Base-by-base conservation (phyloP, 2,329 filamentous ascomycete genomes). In the Scytalidium sp. region DNA sequence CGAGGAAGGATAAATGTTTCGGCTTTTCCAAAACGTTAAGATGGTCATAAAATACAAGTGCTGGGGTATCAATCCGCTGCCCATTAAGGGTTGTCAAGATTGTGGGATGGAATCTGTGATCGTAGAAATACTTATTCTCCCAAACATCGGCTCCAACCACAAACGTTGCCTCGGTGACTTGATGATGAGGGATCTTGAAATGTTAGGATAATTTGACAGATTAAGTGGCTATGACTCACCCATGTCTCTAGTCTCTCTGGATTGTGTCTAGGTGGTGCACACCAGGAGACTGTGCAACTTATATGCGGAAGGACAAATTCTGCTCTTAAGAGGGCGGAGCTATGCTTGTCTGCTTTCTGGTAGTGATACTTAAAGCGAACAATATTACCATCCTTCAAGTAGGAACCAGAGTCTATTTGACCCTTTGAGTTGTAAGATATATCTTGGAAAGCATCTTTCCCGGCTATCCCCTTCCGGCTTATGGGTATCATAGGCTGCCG, bases 341-440 rank as follows among this genome's bases (percentile, higher is more conserved):
- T 75, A 50, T 75, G 78, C 29, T 70, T 73, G 11, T 75, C 72
- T 49, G 75, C 75, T 57, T 78, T 76, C 41, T 77, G 73, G 59
- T 81, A 80, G 54, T 75, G 71, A 49, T 76, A 78, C 51, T 75
- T 75, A 69, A 80, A 81, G 15, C 74, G 70, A 15, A 79, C 69
- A 10, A 78, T 58, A 50, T 78, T 80, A 2, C 70, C 71, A 51
- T 79, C 72, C 49, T 72, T 75, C 53, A 79, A 69, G 57, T 78
- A 79, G 2, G 75, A 80, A 10, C 78, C 78, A 9, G 71, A 73
- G 45, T 75, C 70, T 41, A 81, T 70, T 41, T 78, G 74, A 17
- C 78, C 78, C 54, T 75, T 75, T 44, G 67, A 62, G 55, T 81
- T 78, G 58, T 79, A 81, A 39, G 74, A 67, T 19, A 80, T 70